Evolutionary conservation across 306 rosid species (phyloP).

Genomic region (Ziziphus jujuba): DNA sequence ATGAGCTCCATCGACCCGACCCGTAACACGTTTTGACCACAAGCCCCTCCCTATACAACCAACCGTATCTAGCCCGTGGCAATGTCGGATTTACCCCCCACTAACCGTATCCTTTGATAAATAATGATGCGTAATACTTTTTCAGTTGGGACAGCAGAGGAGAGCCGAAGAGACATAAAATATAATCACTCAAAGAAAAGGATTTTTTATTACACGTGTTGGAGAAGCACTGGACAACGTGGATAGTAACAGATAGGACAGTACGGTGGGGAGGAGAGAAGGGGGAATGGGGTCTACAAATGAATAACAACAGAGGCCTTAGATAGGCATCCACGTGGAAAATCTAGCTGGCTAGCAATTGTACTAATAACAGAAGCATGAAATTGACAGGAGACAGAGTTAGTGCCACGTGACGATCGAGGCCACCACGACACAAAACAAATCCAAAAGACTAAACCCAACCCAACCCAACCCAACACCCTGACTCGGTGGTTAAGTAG

Average conservation of each 20-base stretch:
- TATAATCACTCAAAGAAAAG: not conserved
- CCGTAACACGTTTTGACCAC: not conserved
- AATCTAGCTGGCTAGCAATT: conserved; percentile 22
- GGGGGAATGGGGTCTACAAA: conserved; percentile 2
- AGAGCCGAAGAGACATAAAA: not conserved
- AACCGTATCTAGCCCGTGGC: no score
- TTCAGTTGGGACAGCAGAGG: not conserved
- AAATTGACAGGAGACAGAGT: conserved; percentile 16
- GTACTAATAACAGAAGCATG: conserved; percentile 9
- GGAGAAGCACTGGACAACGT: not conserved
- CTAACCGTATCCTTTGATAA: not conserved
- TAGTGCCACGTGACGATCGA: conserved; percentile 22
- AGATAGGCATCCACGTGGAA: conserved; percentile 19
- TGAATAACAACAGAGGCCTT: conserved; percentile 2
- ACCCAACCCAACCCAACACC: no score
- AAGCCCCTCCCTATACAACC: not conserved
- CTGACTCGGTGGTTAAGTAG: not conserved
- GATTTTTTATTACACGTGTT: conserved; percentile 16
- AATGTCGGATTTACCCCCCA: no score
- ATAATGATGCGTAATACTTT: not conserved
- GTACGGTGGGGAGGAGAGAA: not conserved
- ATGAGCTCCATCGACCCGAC: not conserved
- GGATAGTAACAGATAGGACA: conserved; percentile 12
- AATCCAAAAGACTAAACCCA: not conserved
- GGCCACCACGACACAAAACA: not conserved